Base-by-base conservation (phyloP, 2,329 filamentous ascomycete genomes). In the Aspergillus sp. region DNA sequence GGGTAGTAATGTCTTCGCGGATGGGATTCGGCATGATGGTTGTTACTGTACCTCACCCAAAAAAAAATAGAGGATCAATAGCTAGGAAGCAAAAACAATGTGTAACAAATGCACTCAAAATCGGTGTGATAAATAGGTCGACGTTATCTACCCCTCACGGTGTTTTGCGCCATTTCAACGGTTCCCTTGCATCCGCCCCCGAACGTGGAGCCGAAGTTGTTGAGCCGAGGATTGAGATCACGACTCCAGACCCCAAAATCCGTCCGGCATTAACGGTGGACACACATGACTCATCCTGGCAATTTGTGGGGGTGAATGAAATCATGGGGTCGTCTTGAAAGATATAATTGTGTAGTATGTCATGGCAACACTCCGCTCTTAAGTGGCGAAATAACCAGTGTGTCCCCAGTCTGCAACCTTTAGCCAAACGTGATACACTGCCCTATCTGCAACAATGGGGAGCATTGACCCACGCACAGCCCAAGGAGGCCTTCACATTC, bases 1-100 rank as follows among this genome's bases (percentile, higher is more conserved):
- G 23, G 66, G 75, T 56, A 71, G 76, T 38, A 67, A 76, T 52
- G 66, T 76, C 57, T 64, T 70, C 56, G 67, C 75, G 51, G 55
- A 69, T 61, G 48, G 64, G 62, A 57, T 71, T 71, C 25, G 70
- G 67, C 70, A 72, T 72, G 53, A 55, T 65, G 59, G 6, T n/a
- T 27, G 7, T n/a, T 23, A 25, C 11, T 36, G 32, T 11, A 13
- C 11, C 32, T 11, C 21, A 44, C 19, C 21, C 3, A 23, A 8
- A 6, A 5, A 17, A 11, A 7, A 10, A 25, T 36, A 21, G n/a
- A 5, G 5, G 27, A 8, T 11, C 30, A n/a, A n/a, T 44, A n/a
- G 15, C 2, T n/a, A 11, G 19, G 8, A 32, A 30, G 17, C 1
- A 25, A n/a, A 25, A 44, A 7, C 8, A 7, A 3, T 27, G 25